These are phyloP conservation scores for Diaporthe helianthi DNA, from an alignment of 2,329 filamentous ascomycete genomes.

Conservation along the genomic window DNA sequence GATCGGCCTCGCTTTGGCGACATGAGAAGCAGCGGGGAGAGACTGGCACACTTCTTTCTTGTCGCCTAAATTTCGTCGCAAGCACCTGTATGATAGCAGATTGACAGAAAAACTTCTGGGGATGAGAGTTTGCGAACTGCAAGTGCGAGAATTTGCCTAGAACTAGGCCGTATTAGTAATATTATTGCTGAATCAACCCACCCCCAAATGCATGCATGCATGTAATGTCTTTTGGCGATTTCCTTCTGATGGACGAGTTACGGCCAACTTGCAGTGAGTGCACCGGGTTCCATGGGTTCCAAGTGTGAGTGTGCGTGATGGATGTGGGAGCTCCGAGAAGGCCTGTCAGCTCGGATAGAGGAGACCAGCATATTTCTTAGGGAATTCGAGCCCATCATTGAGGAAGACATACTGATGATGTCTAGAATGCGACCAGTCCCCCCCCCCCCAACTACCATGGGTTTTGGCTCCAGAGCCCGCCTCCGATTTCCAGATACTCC, in stretches of 20 bases:
- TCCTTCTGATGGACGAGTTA: no score
- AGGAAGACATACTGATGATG: not conserved
- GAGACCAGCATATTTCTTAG: no score
- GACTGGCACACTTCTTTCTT: not conserved
- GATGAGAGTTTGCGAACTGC: not conserved
- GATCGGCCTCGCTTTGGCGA: not conserved
- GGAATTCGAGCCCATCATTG: not conserved
- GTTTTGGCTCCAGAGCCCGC: not conserved
- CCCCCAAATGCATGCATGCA: no score
- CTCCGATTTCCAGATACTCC: not conserved
- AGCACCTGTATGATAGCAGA: conserved; percentile 7
- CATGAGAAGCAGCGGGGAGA: not conserved
- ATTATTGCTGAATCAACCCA: not conserved
- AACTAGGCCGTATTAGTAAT: not conserved
- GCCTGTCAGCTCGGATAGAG: not conserved
- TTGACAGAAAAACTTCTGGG: not conserved
- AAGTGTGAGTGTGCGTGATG: not conserved
- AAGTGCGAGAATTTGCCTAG: not conserved
- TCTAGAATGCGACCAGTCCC: not conserved
- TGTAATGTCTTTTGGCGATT: no score
- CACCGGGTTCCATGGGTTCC: no score
- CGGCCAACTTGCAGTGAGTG: not conserved
- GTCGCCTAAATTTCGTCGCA: not conserved
- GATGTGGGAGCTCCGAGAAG: not conserved
- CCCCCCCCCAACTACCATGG: not conserved